Conservation (phyloP, 352 stramenopile species). For the Halophytophthora polymorphica region DNA sequence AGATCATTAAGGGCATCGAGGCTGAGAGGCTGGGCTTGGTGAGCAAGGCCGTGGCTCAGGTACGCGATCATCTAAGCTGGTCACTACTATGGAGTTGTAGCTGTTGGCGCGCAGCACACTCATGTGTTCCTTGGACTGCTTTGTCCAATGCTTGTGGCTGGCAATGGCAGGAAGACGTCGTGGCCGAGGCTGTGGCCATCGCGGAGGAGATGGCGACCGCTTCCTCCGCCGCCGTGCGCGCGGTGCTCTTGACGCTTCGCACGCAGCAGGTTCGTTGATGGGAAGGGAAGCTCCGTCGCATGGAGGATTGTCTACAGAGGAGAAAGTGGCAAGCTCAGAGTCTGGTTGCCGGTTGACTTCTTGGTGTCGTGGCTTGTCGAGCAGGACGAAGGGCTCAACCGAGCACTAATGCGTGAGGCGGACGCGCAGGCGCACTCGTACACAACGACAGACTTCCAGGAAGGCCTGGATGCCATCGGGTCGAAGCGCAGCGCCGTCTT, state of each 20-base stretch:
- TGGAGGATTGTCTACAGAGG: too few relatives aligned
- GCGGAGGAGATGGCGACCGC: constrained; percentile 53
- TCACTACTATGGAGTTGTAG: too few relatives aligned
- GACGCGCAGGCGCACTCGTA: constrained; percentile 84
- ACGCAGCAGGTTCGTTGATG: constrained; percentile 25
- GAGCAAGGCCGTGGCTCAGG: constrained; percentile 37
- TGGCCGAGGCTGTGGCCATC: constrained; percentile 51
- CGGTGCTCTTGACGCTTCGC: constrained; percentile 62
- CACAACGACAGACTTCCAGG: constrained; percentile 66
- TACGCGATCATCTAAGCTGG: too few relatives aligned
- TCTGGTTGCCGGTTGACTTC: too few relatives aligned
- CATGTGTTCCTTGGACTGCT: background rate
- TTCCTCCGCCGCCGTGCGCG: constrained; percentile 69
- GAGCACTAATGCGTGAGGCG: constrained; percentile 67
- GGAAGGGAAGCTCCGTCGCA: background rate
- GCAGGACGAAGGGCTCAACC: constrained; percentile 60
- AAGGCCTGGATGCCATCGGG: constrained; percentile 72
- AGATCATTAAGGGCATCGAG: constrained; percentile 65
- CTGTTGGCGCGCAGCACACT: background rate
- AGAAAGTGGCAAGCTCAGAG: too few relatives aligned
- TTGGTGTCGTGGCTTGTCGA: background rate
- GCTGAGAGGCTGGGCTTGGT: constrained; percentile 51
- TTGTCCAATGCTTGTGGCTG: background rate
- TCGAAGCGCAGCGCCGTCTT: constrained; percentile 68
- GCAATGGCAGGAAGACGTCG: constrained; percentile 24